Conservation (phyloP, 352 stramenopile genomes). For the Albugo laibachii region DNA sequence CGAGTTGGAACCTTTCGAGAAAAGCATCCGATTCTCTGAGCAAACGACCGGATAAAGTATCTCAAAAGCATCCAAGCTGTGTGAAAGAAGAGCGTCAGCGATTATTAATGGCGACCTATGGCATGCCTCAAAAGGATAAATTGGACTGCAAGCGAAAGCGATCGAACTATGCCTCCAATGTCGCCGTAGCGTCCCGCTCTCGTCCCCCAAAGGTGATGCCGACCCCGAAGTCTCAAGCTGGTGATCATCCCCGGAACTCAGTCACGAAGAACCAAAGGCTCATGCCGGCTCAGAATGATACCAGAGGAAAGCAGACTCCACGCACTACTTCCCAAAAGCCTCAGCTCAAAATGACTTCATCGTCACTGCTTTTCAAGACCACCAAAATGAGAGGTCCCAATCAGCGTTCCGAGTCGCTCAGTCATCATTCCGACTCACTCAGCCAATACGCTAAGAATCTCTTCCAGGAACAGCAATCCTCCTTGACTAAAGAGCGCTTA, state of each 20-base stretch:
- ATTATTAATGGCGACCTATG: slow-evolving; percentile 46
- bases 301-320: not conserved
- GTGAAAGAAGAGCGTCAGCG: slow-evolving; percentile 31
- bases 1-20: no score
- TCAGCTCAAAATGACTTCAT: not conserved
- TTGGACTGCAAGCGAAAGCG: slow-evolving; percentile 14
- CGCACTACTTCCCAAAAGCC: not conserved
- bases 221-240: no score
- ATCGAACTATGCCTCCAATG: not conserved
- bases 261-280: not conserved
- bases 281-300: not conserved
- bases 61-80: slow-evolving; percentile 11
- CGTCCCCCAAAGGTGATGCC: not conserved
- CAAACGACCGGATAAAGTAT: not conserved
- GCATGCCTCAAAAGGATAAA: not conserved
- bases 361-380: not conserved
- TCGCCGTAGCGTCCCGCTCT: not conserved
- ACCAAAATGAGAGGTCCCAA: not conserved
- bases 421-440: slow-evolving; percentile 24
- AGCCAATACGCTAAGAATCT: slow-evolving; percentile 44
- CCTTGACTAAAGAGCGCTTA: slow-evolving; percentile 18
- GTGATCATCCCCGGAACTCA: not conserved
- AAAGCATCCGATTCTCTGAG: no score
- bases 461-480: slow-evolving; percentile 22
- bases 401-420: not conserved